Evolutionary conservation across 169 alveolate species (phyloP), one percentile per base, ranked within the genome.

Genomic region (Miamiensis avidus): DNA sequence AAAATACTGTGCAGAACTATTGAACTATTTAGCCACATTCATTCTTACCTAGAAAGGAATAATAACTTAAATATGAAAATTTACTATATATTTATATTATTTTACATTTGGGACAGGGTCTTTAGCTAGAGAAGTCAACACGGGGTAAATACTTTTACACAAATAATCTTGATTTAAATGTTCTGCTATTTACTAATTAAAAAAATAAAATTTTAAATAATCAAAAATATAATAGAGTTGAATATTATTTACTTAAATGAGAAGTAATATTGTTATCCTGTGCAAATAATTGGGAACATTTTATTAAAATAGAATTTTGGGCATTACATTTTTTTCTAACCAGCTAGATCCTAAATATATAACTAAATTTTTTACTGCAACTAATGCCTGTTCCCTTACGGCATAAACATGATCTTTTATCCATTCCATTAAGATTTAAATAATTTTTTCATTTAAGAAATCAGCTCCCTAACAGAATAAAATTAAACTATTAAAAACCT

Each of bases 31-130:
- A 0, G 94, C 93, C 29, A 92, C 93, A 82, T 92, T 93, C 73
- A 93, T 83, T 87, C 97, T 93, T 28, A 49, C 69, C 69, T 49
- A 49, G 20, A 49, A 49, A 11, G 20, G 20, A 11, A 49, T 49
- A 11, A 11, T 49, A 49, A 11, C n/a, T n/a, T n/a, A n/a, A 49
- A 49, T 11, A 11, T 11, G 20, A 49, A 49, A 49, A 49, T 49
- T 11, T 49, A 49, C 20, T 49, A 49, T 49, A 49, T 11, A 49
- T 49, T 11, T 49, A 49, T 49, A 11, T 49, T 11, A 49, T 49
- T 49, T 49, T 49, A 95, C 84, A 88, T 95, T 95, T 0, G 96
- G 91, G 28, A 95, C 93, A 77, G 86, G 82, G 87, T 95, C 97
- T 73, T 89, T 90, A 31, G 94, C 79, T 64, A 90, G 81, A 49